Percentiles rank a stretch among this genome's conserved stretches.
Evolutionary conservation across 164 flowering plant genomes (phyloP).

Genomic region (Stephania japonica): DNA sequence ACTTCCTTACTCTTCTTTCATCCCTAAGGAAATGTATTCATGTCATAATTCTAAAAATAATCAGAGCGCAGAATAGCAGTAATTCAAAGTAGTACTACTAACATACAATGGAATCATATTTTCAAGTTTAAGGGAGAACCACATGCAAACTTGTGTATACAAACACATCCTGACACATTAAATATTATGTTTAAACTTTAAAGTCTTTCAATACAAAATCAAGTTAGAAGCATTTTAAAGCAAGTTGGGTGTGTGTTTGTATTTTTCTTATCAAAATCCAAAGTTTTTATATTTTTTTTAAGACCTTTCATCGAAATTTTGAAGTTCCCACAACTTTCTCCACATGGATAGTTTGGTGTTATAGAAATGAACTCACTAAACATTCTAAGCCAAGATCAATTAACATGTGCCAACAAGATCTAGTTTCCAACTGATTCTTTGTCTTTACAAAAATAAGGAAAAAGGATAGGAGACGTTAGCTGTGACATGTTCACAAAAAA

Average conservation of each 20-base stretch:
- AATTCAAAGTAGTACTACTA: not conserved
- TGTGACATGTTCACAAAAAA: no score
- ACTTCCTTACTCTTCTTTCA: conserved; percentile 76
- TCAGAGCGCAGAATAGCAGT: not conserved
- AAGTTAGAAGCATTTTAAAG: not conserved
- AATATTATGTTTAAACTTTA: not conserved
- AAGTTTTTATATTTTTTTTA: not conserved
- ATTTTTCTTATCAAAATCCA: not conserved
- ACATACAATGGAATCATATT: not conserved
- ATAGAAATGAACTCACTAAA: not conserved
- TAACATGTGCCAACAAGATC: not conserved
- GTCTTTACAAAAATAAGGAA: no score
- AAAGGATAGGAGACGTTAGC: no score
- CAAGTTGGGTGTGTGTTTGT: not conserved
- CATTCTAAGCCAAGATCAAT: not conserved
- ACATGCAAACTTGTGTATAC: not conserved
- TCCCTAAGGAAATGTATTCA: conserved; percentile 44
- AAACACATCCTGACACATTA: not conserved
- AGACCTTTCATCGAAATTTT: not conserved
- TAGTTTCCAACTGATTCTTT: not conserved
- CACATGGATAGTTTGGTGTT: not conserved
- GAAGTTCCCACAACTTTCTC: not conserved
- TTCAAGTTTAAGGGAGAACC: not conserved
- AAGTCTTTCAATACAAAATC: not conserved
- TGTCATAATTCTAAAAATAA: not conserved